Evolutionary conservation across 495 filamentous ascomycete species (phyloP).

Genomic region (Trichoderma parareesei): DNA sequence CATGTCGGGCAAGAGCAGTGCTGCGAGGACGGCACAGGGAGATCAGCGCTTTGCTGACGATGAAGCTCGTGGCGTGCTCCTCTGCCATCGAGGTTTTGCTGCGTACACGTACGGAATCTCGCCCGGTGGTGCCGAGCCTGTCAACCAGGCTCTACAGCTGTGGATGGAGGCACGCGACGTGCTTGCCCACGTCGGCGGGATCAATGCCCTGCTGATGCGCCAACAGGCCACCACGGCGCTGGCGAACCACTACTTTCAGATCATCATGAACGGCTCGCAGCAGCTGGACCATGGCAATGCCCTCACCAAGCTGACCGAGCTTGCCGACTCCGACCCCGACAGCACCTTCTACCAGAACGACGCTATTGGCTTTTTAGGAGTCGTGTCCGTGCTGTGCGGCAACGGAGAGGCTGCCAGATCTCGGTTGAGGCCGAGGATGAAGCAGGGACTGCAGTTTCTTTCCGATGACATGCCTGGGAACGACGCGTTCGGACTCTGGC

Average conservation of each 20-base stretch:
- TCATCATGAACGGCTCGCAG: constrained; percentile 8
- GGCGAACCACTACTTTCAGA: constrained; percentile 13
- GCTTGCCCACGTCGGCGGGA: constrained; percentile 10
- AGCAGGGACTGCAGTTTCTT: not conserved
- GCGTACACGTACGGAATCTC: constrained; percentile 10
- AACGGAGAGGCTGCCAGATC: constrained; percentile 7
- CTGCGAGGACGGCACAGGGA: not conserved
- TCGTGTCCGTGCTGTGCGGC: not conserved
- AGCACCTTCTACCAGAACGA: not conserved
- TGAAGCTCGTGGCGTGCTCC: constrained; percentile 10
- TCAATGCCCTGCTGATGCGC: not conserved
- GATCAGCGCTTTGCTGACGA: not conserved
- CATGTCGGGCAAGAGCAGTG: not conserved
- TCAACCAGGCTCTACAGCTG: constrained; percentile 11
- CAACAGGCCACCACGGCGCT: constrained; percentile 6
- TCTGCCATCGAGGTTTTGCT: constrained; percentile 9
- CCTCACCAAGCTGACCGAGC: constrained; percentile 6
- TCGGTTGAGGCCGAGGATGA: not conserved
- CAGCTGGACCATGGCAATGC: constrained; percentile 7
- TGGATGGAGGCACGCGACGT: constrained; percentile 6
- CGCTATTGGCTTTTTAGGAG: constrained; percentile 2
- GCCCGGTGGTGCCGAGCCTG: constrained; percentile 10
- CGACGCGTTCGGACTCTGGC: not conserved
- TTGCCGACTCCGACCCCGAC: not conserved
- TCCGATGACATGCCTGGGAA: not conserved